Evolutionary conservation across 192 early-diverging fungal species (phyloP).

Genomic region (Pilaira anomala): DNA sequence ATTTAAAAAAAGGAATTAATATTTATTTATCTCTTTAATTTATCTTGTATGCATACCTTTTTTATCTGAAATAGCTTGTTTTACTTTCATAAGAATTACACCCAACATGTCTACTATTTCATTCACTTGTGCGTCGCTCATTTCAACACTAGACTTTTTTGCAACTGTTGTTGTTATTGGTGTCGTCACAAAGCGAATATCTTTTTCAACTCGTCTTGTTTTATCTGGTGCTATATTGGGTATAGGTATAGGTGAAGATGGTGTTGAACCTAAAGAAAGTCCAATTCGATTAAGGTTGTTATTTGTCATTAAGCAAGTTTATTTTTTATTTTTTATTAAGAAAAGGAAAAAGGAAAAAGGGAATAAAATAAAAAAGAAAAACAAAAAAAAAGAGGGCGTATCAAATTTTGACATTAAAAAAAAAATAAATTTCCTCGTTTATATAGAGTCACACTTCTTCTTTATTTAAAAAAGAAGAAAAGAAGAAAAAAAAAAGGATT

Average conservation of each 20-base stretch:
- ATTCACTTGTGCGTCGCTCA: constrained; percentile 1
- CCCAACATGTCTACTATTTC: constrained; percentile 8
- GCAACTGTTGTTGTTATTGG: too few relatives aligned
- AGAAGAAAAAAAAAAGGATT: too few relatives aligned
- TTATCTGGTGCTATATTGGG: background rate
- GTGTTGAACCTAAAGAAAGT: background rate
- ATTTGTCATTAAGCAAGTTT: too few relatives aligned
- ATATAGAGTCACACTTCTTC: too few relatives aligned
- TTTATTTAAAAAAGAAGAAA: too few relatives aligned
- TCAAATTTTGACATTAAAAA: too few relatives aligned
- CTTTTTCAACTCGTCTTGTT: background rate
- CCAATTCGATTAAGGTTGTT: background rate
- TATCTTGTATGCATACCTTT: constrained; percentile 1
- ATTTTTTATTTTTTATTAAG: too few relatives aligned
- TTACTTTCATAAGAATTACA: background rate
- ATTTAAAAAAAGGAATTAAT: background rate
- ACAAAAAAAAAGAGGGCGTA: too few relatives aligned
- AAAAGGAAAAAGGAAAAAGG: too few relatives aligned
- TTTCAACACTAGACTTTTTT: background rate
- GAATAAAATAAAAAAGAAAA: too few relatives aligned
- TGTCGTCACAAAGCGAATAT: too few relatives aligned
- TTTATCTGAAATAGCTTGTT: constrained; percentile 5
- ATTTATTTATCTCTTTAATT: background rate
- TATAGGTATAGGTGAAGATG: constrained; percentile 5
- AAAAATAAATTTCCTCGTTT: too few relatives aligned